These are phyloP conservation scores for Chlorociboria aeruginascens DNA, from an alignment of 495 filamentous ascomycete species.

Conservation along the genomic window DNA sequence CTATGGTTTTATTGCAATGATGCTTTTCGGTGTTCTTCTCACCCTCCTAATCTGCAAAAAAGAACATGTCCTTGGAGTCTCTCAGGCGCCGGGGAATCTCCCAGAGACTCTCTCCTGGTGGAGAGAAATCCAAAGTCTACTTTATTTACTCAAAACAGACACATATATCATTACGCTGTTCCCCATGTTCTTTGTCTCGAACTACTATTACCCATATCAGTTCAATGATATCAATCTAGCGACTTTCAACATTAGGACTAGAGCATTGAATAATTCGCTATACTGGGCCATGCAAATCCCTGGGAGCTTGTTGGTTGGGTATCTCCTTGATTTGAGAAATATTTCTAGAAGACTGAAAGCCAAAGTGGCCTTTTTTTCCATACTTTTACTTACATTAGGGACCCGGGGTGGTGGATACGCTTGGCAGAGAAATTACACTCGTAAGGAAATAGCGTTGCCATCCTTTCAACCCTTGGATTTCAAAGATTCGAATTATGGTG, in stretches of 20 bases:
- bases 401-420: constrained; percentile 83
- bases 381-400: constrained; percentile 60
- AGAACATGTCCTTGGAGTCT: constrained; percentile 59
- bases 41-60: constrained; percentile 59
- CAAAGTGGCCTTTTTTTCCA: constrained; percentile 48
- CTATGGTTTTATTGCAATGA: constrained; percentile 75
- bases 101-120: constrained; percentile 52
- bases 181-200: constrained; percentile 70
- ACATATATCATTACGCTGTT: constrained; percentile 47
- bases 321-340: constrained; percentile 50
- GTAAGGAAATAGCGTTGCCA: no score
- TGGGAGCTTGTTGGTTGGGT: constrained; percentile 66
- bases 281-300: constrained; percentile 84
- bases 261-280: constrained; percentile 67
- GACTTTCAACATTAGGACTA: constrained; percentile 70
- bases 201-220: constrained; percentile 62
- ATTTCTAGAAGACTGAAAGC: constrained; percentile 62
- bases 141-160: constrained; percentile 40
- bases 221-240: constrained; percentile 47
- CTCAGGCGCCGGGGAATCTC: constrained; percentile 65
- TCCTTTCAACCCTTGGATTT: no score
- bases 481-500: no score
- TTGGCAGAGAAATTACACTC: constrained; percentile 39
- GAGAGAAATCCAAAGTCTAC: constrained; percentile 33
- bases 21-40: constrained; percentile 60